These are phyloP conservation scores for Hyaloperonospora arabidopsidis DNA, from an alignment of 352 stramenopile species.

Conservation along the genomic window DNA sequence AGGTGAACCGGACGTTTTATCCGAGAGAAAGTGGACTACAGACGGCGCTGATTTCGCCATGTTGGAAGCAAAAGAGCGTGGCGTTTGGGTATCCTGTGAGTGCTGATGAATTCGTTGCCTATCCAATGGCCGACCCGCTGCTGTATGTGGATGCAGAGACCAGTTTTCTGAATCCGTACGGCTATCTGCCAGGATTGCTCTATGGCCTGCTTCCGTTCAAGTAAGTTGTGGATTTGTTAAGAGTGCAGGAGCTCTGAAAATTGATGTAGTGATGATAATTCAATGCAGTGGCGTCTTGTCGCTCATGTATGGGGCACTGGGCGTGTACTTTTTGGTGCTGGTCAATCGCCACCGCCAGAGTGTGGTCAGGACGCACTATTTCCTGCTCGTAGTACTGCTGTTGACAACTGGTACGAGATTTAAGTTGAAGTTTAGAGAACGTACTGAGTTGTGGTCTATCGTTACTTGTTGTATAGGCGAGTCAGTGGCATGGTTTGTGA, in stretches of 20 bases:
- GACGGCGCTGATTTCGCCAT: slow-evolving; percentile 59
- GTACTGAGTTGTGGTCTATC: not conserved
- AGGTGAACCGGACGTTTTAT: slow-evolving; percentile 45
- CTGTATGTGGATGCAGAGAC: slow-evolving; percentile 54
- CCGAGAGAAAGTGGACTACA: slow-evolving; percentile 48
- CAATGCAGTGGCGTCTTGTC: slow-evolving; percentile 50
- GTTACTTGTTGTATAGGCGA: slow-evolving; percentile 34
- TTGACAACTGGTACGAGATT: slow-evolving; percentile 48
- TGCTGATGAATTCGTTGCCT: slow-evolving; percentile 52
- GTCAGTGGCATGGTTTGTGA: slow-evolving; percentile 66
- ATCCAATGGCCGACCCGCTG: slow-evolving; percentile 68
- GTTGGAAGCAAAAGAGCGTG: slow-evolving; percentile 79
- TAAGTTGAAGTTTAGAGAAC: not conserved
- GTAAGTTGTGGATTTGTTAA: slow-evolving; percentile 29
- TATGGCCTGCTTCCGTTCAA: slow-evolving; percentile 82
- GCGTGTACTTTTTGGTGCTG: slow-evolving; percentile 58
- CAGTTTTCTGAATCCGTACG: slow-evolving; percentile 75
- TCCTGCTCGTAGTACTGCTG: slow-evolving; percentile 69
- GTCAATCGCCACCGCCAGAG: slow-evolving; percentile 61
- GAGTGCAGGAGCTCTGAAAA: not conserved
- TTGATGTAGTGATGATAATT: slow-evolving; percentile 13
- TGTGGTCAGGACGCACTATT: slow-evolving; percentile 79
- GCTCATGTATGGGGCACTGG: slow-evolving; percentile 63
- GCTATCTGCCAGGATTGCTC: slow-evolving; percentile 70
- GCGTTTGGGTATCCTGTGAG: slow-evolving; percentile 74